Percentiles rank a stretch among this genome's conserved stretches.
Evolutionary conservation across 495 filamentous ascomycete species (phyloP).

Genomic region (Chaetomidium leptoderma): DNA sequence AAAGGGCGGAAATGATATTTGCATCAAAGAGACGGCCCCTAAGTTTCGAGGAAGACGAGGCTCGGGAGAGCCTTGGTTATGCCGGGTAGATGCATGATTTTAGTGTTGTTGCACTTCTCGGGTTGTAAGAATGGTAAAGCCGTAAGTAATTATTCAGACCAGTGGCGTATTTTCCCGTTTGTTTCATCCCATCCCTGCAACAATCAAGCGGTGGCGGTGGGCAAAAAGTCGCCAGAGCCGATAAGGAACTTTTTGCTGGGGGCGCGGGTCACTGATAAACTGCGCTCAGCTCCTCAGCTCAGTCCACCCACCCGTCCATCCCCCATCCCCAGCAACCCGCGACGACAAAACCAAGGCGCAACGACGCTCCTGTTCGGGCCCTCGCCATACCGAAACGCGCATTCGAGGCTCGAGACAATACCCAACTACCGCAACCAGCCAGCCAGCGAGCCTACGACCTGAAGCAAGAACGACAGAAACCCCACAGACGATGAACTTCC

Average conservation of each 20-base stretch:
- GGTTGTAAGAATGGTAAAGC: too few relatives aligned
- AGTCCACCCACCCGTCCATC: background rate
- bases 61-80: too few relatives aligned
- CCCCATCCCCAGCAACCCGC: background rate
- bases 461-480: background rate
- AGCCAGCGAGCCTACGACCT: background rate
- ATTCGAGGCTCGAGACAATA: background rate
- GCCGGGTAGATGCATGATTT: background rate
- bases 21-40: background rate
- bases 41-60: too few relatives aligned
- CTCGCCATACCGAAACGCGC: background rate
- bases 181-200: background rate
- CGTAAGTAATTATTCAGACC: too few relatives aligned
- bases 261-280: slow-evolving; percentile 6
- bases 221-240: slow-evolving; percentile 1
- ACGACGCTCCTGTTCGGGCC: too few relatives aligned
- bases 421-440: background rate
- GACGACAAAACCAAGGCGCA: background rate
- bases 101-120: too few relatives aligned
- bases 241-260: slow-evolving; percentile 16
- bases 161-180: too few relatives aligned
- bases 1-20: background rate
- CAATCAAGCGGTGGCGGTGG: slow-evolving; percentile 11
- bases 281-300: too few relatives aligned
- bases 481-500: slow-evolving; percentile 20